phyloP scores from a whole-genome alignment of 139 green algal species.

The Chlamydomonas schloesseri region DNA sequence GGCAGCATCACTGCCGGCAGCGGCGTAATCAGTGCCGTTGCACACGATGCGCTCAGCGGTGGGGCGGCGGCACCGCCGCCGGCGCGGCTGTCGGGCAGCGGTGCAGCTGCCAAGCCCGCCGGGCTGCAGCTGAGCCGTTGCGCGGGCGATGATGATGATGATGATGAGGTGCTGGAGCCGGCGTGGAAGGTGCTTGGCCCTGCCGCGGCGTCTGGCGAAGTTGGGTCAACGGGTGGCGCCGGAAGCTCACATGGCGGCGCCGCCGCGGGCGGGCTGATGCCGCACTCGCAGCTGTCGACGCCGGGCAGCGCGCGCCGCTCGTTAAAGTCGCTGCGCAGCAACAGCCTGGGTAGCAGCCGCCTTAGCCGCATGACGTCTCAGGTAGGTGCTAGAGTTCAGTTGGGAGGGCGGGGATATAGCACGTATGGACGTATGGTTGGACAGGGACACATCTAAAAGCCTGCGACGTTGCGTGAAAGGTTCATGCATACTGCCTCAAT shows the following conservation, averaged over 20 bases:
- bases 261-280: not conserved
- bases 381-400: too few species aligned
- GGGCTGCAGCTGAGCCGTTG: not conserved
- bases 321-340: not conserved
- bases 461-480: too few species aligned
- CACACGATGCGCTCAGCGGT: not conserved
- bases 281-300: not conserved
- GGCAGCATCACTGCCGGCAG: too few species aligned
- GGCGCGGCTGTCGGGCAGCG: not conserved
- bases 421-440: too few species aligned
- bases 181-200: not conserved
- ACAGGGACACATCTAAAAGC: too few species aligned
- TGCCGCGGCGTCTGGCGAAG: not conserved
- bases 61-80: not conserved
- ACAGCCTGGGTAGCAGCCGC: slow-evolving; percentile 32
- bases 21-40: too few species aligned
- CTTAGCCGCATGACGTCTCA: not conserved
- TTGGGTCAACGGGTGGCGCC: not conserved
- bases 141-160: not conserved
- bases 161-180: not conserved
- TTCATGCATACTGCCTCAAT: too few species aligned
- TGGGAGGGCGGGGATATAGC: too few species aligned
- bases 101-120: not conserved
- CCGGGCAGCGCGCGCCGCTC: not conserved
- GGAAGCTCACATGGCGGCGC: not conserved